Evolutionary conservation across 176 grass and related monocot species (phyloP).

Genomic region (Dactylis glomerata): DNA sequence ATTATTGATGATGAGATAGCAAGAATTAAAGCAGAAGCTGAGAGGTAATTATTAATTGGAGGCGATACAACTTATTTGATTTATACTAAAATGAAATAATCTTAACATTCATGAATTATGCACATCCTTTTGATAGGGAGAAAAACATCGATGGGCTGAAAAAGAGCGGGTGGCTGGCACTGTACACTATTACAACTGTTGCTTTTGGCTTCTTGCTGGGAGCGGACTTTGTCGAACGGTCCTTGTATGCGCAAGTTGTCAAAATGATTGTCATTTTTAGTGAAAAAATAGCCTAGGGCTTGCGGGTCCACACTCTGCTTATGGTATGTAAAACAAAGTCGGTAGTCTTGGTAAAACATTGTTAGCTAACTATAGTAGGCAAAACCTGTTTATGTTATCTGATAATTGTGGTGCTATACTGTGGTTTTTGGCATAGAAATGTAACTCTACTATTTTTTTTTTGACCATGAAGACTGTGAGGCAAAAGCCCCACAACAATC

Average conservation of each 20-base stretch:
- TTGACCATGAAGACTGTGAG: no score
- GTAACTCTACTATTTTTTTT: no score
- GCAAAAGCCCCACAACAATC: no score
- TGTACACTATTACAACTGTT: neutral
- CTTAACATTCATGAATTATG: no score
- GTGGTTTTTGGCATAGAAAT: neutral
- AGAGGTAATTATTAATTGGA: constrained; percentile 14
- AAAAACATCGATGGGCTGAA: neutral
- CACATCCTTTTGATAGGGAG: neutral
- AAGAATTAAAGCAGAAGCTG: constrained; percentile 16
- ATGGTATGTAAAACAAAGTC: constrained; percentile 8
- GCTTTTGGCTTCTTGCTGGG: neutral
- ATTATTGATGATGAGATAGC: constrained; percentile 16
- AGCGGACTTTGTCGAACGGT: neutral
- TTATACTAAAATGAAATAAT: neutral
- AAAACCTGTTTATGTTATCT: neutral
- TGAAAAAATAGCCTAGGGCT: neutral
- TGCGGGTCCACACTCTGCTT: neutral
- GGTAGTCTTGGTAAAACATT: neutral
- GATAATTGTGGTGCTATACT: neutral
- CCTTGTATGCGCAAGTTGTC: neutral
- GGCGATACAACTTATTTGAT: neutral
- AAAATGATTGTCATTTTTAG: neutral
- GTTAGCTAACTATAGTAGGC: neutral
- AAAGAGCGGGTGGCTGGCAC: neutral